Percentiles rank a stretch among this genome's conserved stretches.
Conservation (phyloP, 2,329 filamentous ascomycete species). For the Cytospora leucostoma region DNA sequence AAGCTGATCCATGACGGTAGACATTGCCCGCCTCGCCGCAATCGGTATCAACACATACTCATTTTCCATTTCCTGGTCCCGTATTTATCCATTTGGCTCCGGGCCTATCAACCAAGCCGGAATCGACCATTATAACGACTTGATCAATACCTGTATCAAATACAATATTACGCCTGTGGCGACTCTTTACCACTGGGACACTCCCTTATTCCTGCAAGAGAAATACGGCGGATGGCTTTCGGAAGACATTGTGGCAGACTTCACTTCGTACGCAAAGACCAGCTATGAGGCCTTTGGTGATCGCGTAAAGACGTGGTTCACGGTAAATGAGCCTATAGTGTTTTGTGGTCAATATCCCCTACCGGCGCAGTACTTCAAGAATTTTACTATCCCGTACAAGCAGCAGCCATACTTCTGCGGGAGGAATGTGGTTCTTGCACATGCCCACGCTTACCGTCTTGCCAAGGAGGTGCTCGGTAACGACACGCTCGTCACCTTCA, state of each 20-base stretch:
- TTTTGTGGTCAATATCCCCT: slow-evolving; percentile 20
- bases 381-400: slow-evolving; percentile 20
- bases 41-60: slow-evolving; percentile 25
- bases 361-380: slow-evolving; percentile 23
- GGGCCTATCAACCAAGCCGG: slow-evolving; percentile 24
- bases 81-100: slow-evolving; percentile 22
- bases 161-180: slow-evolving; percentile 21
- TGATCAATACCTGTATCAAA: slow-evolving; percentile 23
- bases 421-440: slow-evolving; percentile 21
- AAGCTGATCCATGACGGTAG: not conserved
- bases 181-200: slow-evolving; percentile 23
- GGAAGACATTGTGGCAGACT: slow-evolving; percentile 24
- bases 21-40: slow-evolving; percentile 22
- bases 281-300: slow-evolving; percentile 19
- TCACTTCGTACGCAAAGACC: slow-evolving; percentile 21
- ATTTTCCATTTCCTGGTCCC: slow-evolving; percentile 24
- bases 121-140: slow-evolving; percentile 24
- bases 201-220: slow-evolving; percentile 21
- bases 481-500: slow-evolving; percentile 22
- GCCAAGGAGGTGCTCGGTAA: slow-evolving; percentile 18
- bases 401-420: slow-evolving; percentile 25
- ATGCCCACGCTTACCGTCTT: slow-evolving; percentile 21
- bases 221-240: slow-evolving; percentile 23
- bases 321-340: slow-evolving; percentile 23
- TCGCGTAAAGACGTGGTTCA: slow-evolving; percentile 22